These are phyloP conservation scores for Clarireedia monteithiana DNA, from an alignment of 2,329 filamentous ascomycete genomes.

Conservation along the genomic window DNA sequence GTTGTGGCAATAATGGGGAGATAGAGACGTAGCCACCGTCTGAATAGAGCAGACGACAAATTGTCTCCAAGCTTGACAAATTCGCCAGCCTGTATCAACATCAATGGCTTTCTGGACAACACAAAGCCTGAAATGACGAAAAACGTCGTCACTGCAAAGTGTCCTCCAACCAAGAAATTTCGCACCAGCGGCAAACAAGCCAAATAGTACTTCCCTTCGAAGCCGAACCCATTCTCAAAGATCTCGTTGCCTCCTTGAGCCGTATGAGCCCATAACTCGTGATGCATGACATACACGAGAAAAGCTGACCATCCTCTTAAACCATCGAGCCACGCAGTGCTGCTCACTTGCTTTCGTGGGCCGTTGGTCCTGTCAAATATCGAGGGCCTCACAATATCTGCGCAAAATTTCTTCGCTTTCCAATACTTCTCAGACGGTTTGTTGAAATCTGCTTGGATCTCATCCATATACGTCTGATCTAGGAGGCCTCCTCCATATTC, in stretches of 20 bases:
- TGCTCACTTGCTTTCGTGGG: conserved; percentile 5
- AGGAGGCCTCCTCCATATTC: conserved; percentile 7
- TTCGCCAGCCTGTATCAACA: conserved; percentile 33
- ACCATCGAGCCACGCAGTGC: conserved; percentile 35
- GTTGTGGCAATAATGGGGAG: conserved; percentile 38
- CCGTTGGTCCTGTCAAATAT: conserved; percentile 2
- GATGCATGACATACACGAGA: conserved; percentile 40
- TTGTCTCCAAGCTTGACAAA: conserved; percentile 31
- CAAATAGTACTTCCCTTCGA: conserved; percentile 30
- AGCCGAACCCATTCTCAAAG: conserved; percentile 25
- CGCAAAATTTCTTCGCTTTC: conserved; percentile 2
- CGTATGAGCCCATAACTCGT: conserved; percentile 30
- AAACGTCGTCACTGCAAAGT: conserved; percentile 48
- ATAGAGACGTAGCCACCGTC: conserved; percentile 39
- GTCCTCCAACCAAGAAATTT: conserved; percentile 51
- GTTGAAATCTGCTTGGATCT: conserved; percentile 1
- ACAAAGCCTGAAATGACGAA: conserved; percentile 43
- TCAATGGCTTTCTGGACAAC: conserved; percentile 37
- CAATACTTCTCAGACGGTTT: neutral
- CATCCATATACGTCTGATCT: conserved; percentile 4
- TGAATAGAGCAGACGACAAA: conserved; percentile 39
- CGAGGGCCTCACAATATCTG: conserved; percentile 8
- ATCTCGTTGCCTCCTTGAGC: conserved; percentile 9
- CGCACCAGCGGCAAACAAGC: conserved; percentile 48
- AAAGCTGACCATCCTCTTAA: conserved; percentile 41